Conservation (phyloP, 2,329 filamentous ascomycete species). For the Magnaporthales sp. region DNA sequence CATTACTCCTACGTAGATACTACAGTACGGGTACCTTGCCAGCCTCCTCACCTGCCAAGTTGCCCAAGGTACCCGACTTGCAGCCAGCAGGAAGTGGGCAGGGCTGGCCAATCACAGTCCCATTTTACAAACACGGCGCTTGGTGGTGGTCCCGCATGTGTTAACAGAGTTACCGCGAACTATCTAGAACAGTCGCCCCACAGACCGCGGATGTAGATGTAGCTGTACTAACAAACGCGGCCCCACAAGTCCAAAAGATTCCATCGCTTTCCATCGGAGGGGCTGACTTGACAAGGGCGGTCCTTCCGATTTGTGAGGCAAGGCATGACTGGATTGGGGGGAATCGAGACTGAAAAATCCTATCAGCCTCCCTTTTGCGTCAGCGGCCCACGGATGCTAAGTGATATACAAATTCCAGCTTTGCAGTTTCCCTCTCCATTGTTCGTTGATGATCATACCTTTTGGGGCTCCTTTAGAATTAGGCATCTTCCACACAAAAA, state of each 20-base stretch:
- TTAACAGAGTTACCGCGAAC: neutral
- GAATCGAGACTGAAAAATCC: constrained; percentile 2
- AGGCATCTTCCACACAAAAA: neutral
- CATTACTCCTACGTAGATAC: no score
- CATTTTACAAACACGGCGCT: neutral
- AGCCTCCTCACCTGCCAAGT: neutral
- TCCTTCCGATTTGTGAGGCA: constrained; percentile 1
- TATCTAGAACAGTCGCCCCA: neutral
- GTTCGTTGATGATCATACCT: neutral
- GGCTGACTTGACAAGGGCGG: constrained; percentile 5
- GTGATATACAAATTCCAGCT: neutral
- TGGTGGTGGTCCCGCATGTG: neutral
- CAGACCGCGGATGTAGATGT: neutral
- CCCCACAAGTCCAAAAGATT: constrained; percentile 6
- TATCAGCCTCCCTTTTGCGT: constrained; percentile 5
- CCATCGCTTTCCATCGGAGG: constrained; percentile 7
- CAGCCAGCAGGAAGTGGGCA: neutral
- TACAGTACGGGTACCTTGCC: no score
- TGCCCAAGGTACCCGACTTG: neutral
- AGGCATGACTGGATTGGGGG: neutral
- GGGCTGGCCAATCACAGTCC: neutral
- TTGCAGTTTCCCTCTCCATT: neutral
- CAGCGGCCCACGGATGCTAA: no score
- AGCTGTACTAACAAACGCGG: neutral
- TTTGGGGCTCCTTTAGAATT: neutral